These are phyloP conservation scores for Fusarium phyllophilum DNA, from an alignment of 2,329 filamentous ascomycete genomes.

Conservation along the genomic window DNA sequence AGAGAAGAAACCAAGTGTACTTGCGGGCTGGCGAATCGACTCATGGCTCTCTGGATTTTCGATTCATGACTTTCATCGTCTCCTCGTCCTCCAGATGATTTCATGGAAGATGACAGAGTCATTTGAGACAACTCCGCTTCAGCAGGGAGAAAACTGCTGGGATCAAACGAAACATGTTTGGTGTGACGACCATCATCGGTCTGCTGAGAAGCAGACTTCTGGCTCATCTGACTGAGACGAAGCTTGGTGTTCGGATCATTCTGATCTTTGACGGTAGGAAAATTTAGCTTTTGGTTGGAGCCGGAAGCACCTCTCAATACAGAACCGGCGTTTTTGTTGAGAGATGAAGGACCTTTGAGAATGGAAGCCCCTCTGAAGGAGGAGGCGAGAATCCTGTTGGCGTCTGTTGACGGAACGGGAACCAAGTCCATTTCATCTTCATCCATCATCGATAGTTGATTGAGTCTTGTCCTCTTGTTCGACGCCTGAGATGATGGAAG, in stretches of 20 bases:
- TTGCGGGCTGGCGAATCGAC: slow-evolving; percentile 7
- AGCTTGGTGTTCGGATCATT: slow-evolving; percentile 70
- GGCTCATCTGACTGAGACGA: slow-evolving; percentile 73
- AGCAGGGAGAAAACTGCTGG: slow-evolving; percentile 10
- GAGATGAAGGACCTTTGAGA: slow-evolving; percentile 3
- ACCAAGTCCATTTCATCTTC: slow-evolving; percentile 22
- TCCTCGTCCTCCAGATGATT: slow-evolving; percentile 15
- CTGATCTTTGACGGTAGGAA: slow-evolving; percentile 81
- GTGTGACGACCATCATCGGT: slow-evolving; percentile 48
- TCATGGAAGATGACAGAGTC: slow-evolving; percentile 22
- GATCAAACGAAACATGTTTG: slow-evolving; percentile 41
- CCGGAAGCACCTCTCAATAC: slow-evolving; percentile 3
- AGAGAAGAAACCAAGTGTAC: slow-evolving; percentile 40
- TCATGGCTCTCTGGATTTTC: slow-evolving; percentile 30
- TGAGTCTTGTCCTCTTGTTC: slow-evolving; percentile 13
- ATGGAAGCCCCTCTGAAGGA: background rate
- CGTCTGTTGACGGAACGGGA: slow-evolving; percentile 8
- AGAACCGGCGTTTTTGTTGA: background rate
- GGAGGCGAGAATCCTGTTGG: background rate
- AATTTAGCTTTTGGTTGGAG: slow-evolving; percentile 63
- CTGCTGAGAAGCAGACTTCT: slow-evolving; percentile 58
- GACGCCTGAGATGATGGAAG: background rate
- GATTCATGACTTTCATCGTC: slow-evolving; percentile 7
- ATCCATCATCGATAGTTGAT: background rate
- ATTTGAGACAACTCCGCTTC: slow-evolving; percentile 7